phyloP scores from a whole-genome alignment of 1,139 yeast species.

The Nakaseomyces uthaithaninus region DNA sequence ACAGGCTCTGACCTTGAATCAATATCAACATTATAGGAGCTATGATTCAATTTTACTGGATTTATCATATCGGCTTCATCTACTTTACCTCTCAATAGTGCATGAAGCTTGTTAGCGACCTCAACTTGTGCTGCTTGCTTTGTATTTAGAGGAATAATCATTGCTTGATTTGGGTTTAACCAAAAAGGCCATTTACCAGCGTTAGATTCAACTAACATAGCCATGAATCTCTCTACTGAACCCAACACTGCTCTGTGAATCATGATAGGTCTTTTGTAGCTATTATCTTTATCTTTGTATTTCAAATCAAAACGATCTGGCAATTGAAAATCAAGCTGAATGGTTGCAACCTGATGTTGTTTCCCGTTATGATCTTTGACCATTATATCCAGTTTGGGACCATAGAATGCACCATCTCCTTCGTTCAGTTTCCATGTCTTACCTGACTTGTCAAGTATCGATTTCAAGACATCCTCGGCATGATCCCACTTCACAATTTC shows the following conservation, averaged over 20 bases:
- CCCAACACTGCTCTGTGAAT: constrained; percentile 95
- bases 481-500: constrained; percentile 72
- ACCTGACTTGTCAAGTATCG: constrained; percentile 55
- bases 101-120: constrained; percentile 34
- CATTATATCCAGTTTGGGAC: constrained; percentile 87
- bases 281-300: constrained; percentile 49
- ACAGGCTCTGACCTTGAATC: constrained; percentile 71
- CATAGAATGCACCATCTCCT: constrained; percentile 98
- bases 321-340: constrained; percentile 90
- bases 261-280: constrained; percentile 66
- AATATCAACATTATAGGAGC: constrained; percentile 65
- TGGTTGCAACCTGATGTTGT: constrained; percentile 90
- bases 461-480: constrained; percentile 68
- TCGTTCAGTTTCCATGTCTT: constrained; percentile 66
- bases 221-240: constrained; percentile 84
- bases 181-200: constrained; percentile 98
- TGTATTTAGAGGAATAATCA: constrained; percentile 77
- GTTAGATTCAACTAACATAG: constrained; percentile 82
- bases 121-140: constrained; percentile 39
- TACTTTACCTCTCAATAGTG: constrained; percentile 17
- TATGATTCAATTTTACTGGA: constrained; percentile 48
- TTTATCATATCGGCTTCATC: constrained; percentile 16
- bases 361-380: constrained; percentile 77
- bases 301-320: constrained; percentile 76
- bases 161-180: constrained; percentile 91